phyloP scores from a whole-genome alignment of 2,329 filamentous ascomycete genomes.

The Aspergillus costaricaensis region DNA sequence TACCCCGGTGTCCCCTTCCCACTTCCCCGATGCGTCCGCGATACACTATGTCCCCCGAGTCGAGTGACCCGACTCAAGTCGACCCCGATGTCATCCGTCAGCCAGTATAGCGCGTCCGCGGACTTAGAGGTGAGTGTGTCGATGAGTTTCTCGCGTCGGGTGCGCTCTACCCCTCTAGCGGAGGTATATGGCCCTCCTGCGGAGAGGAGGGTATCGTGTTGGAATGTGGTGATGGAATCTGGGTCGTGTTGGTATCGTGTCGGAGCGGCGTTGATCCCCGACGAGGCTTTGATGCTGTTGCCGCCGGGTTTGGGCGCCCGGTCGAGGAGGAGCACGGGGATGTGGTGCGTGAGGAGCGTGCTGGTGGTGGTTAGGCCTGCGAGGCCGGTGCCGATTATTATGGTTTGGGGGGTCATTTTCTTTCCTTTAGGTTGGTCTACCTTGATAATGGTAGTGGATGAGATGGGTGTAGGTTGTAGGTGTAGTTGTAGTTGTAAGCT shows the following conservation, averaged over 20 bases:
- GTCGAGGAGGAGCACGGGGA: slow-evolving; percentile 61
- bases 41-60: slow-evolving; percentile 60
- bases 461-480: no score
- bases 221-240: slow-evolving; percentile 48
- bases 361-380: slow-evolving; percentile 63
- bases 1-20: slow-evolving; percentile 59
- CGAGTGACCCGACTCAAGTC: slow-evolving; percentile 61
- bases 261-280: slow-evolving; percentile 64
- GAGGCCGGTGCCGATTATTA: slow-evolving; percentile 67
- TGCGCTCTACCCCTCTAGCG: slow-evolving; percentile 33
- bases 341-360: slow-evolving; percentile 55
- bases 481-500: no score
- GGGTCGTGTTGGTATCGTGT: slow-evolving; percentile 57
- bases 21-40: slow-evolving; percentile 60
- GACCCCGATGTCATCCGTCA: slow-evolving; percentile 58
- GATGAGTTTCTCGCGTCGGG: slow-evolving; percentile 49
- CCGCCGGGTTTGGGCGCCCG: slow-evolving; percentile 62
- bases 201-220: slow-evolving; percentile 59
- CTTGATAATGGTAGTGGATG: no score
- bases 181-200: slow-evolving; percentile 47
- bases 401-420: slow-evolving; percentile 24
- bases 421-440: no score
- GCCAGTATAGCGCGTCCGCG: slow-evolving; percentile 56
- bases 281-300: slow-evolving; percentile 68
- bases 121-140: slow-evolving; percentile 52